Evolutionary conservation across 192 early-diverging fungal species (phyloP).

Genomic region (Backusella australiensis): DNA sequence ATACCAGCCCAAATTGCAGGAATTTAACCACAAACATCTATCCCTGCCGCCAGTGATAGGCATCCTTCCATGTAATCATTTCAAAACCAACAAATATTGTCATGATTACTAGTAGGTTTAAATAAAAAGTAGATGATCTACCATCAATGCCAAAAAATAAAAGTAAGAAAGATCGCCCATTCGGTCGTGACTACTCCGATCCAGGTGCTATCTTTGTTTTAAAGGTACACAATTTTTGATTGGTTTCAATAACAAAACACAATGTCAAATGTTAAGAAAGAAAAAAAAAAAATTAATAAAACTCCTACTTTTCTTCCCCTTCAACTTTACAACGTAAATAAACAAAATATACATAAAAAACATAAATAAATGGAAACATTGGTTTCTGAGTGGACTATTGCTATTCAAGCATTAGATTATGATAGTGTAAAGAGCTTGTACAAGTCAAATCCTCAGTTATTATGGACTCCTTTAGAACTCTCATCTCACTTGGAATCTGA

Average conservation of each 20-base stretch:
- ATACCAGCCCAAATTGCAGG: too few species aligned
- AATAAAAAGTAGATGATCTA: too few species aligned
- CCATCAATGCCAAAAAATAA: too few species aligned
- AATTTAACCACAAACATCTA: too few species aligned
- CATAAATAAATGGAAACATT: not conserved
- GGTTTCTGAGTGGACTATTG: constrained; percentile 11
- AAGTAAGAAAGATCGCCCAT: too few species aligned
- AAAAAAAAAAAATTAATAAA: not conserved
- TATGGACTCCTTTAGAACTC: constrained; percentile 11
- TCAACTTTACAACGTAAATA: too few species aligned
- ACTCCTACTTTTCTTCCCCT: not conserved
- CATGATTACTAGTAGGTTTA: too few species aligned
- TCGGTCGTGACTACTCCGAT: too few species aligned
- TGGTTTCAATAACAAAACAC: not conserved
- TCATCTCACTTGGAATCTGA: constrained; percentile 5
- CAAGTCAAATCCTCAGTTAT: constrained; percentile 4
- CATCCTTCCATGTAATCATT: too few species aligned
- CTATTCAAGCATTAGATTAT: constrained; percentile 14
- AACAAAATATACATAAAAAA: not conserved
- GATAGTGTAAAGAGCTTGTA: constrained; percentile 6
- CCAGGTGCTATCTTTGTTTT: too few species aligned
- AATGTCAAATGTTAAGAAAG: not conserved
- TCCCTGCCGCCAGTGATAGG: too few species aligned
- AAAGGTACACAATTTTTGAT: not conserved
- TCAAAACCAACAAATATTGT: too few species aligned